Evolutionary conservation across 345 rosid species (phyloP).

Genomic region (Gossypium ekmanianum): DNA sequence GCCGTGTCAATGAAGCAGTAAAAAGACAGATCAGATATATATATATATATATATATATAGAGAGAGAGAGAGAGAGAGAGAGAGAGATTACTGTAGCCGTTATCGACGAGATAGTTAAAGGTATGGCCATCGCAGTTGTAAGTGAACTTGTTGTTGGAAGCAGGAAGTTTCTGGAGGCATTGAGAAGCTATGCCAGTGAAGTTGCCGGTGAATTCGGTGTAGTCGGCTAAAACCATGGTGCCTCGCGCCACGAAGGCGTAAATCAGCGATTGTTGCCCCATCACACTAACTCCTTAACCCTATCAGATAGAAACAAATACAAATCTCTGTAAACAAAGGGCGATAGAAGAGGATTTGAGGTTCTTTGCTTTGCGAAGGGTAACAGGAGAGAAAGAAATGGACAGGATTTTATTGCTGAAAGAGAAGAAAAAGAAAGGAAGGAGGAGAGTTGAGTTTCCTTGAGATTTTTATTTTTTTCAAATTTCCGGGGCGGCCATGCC

Average conservation of each 20-base stretch:
- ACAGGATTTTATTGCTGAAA: conserved; percentile 1
- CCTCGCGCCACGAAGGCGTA: conserved; percentile 64
- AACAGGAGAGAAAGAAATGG: too few species aligned
- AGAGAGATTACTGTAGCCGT: conserved; percentile 38
- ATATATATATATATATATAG: not conserved
- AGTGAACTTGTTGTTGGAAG: conserved; percentile 56
- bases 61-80: too few species aligned
- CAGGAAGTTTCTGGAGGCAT: conserved; percentile 62
- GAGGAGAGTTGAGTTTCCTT: conserved; percentile 6
- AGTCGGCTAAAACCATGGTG: conserved; percentile 49
- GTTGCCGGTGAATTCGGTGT: conserved; percentile 58
- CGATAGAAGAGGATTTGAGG: not conserved
- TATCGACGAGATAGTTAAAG: conserved; percentile 57
- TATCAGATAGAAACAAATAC: not conserved
- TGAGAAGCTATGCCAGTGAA: conserved; percentile 59
- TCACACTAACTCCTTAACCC: conserved; percentile 13
- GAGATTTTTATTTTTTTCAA: conserved; percentile 9
- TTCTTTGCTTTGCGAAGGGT: not conserved
- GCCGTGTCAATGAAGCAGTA: not conserved
- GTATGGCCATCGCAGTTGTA: conserved; percentile 69
- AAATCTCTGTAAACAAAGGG: too few species aligned
- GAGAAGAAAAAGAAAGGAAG: not conserved
- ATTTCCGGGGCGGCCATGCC: conserved; percentile 34
- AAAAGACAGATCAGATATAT: not conserved
- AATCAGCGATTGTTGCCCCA: conserved; percentile 61